These are phyloP conservation scores for Escovopsis sp. DNA, from an alignment of 2,329 filamentous ascomycete genomes.

Conservation along the genomic window DNA sequence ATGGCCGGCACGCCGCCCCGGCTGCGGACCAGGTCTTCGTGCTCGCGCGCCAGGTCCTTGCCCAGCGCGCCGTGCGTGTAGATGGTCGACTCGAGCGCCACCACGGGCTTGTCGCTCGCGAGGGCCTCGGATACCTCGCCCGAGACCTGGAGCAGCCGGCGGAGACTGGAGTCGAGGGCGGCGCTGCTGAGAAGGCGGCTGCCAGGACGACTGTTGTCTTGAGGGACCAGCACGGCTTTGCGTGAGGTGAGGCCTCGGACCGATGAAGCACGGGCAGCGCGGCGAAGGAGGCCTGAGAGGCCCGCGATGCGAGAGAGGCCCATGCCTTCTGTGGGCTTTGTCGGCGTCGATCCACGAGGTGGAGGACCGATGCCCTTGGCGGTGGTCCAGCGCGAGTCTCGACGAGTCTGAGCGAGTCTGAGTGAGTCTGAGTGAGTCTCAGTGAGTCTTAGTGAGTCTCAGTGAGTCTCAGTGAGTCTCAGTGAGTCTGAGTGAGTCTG, in stretches of 20 bases:
- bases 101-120: constrained; percentile 59
- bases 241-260: neutral
- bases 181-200: constrained; percentile 2
- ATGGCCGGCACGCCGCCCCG: constrained; percentile 81
- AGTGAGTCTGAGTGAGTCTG: too few relatives aligned
- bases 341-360: too few relatives aligned
- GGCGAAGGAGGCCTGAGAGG: neutral
- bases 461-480: too few relatives aligned
- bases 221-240: neutral
- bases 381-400: too few relatives aligned
- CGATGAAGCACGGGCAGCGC: neutral
- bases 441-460: too few relatives aligned
- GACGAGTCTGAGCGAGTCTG: too few relatives aligned
- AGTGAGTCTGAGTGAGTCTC: too few relatives aligned
- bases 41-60: constrained; percentile 55
- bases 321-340: constrained; percentile 1
- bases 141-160: constrained; percentile 49
- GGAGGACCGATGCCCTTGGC: too few relatives aligned
- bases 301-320: constrained; percentile 3
- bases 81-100: constrained; percentile 89
- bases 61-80: constrained; percentile 88
- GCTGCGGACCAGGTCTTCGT: constrained; percentile 67
- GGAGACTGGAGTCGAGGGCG: constrained; percentile 13
- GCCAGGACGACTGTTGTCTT: neutral
- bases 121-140: constrained; percentile 73